phyloP scores from a whole-genome alignment of 805 yeast species.

The Candida quercuum region DNA sequence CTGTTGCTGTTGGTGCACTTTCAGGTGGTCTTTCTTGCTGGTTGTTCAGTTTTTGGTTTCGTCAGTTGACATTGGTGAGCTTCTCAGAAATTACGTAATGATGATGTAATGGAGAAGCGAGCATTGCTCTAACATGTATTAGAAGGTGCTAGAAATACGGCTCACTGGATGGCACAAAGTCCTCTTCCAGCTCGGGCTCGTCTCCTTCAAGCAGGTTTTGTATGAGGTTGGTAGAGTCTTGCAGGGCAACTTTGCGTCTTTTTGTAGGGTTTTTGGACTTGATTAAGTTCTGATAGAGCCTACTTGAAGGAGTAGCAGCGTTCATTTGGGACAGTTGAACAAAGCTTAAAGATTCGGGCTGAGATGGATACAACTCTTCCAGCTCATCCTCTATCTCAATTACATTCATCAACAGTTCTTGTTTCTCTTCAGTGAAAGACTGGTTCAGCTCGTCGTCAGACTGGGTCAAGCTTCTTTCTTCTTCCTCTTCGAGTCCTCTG shows the following conservation, averaged over 20 bases:
- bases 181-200: not conserved
- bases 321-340: conserved; percentile 15
- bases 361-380: conserved; percentile 25
- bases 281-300: not conserved
- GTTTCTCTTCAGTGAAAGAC: not conserved
- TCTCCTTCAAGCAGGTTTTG: not conserved
- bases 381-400: conserved; percentile 20
- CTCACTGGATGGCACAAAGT: not conserved
- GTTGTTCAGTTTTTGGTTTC: too few relatives aligned
- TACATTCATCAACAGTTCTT: not conserved
- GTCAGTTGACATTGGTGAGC: too few relatives aligned
- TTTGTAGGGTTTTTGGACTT: not conserved
- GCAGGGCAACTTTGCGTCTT: not conserved
- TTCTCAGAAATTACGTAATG: too few relatives aligned
- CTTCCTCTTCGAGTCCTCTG: conserved; percentile 1
- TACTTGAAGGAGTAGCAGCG: not conserved
- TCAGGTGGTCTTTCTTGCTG: too few relatives aligned
- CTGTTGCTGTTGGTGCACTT: too few relatives aligned
- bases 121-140: not conserved
- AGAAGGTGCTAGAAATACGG: not conserved
- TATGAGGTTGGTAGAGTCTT: not conserved
- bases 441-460: not conserved
- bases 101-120: too few relatives aligned
- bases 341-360: conserved; percentile 18
- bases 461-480: not conserved